Evolutionary conservation across 768 basidiomycete species (phyloP), one percentile per base, ranked within the genome.

Genomic region (Auriscalpium vulgare): DNA sequence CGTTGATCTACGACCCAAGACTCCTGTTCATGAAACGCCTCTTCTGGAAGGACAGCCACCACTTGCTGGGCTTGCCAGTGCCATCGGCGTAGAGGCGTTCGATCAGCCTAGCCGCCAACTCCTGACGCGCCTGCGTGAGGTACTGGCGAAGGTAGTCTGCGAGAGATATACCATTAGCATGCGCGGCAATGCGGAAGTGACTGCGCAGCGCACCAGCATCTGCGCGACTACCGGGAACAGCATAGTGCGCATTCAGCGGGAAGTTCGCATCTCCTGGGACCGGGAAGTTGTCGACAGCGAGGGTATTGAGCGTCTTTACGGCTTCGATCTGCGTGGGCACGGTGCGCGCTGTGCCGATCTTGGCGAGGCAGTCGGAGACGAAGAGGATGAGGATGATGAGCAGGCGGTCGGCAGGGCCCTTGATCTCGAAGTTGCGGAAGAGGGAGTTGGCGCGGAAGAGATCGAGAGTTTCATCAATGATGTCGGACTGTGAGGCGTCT

Each of bases 21-120:
- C 89, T 91, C 68, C 91, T 85, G 74, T 91, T 91, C 91, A 93
- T 93, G 81, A 93, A 93, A 23, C 91, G 83, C 67, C 95, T 82
- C 81, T 97, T 97, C 72, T 95, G 93, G 84, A 98, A 99, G 19
- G 91, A 89, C 92, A 97, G 95, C 97, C 97, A 99, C 97, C 97
- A 99, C 72, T 99, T 99, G 78, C 89, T 97, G 6, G 97, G 95
- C 69, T 91, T 95, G 56, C 87, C 87, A 4, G 89, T 87, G 6
- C 94, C 94, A 68, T 95, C 92, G 40, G 86, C 91, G 69, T 99
- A 99, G 50, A 99, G 75, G 51, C 84, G 78, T 65, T 95, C 93
- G 13, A 93, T 82, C 50, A 99, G 72, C 35, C 97, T 83, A 9
- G 85, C 78, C 19, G 93, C 89, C 17, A 95, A 76, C 67, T 99